Evolutionary conservation across 306 rosid species (phyloP).

Genomic region (Dalbergia cochinchinensis): DNA sequence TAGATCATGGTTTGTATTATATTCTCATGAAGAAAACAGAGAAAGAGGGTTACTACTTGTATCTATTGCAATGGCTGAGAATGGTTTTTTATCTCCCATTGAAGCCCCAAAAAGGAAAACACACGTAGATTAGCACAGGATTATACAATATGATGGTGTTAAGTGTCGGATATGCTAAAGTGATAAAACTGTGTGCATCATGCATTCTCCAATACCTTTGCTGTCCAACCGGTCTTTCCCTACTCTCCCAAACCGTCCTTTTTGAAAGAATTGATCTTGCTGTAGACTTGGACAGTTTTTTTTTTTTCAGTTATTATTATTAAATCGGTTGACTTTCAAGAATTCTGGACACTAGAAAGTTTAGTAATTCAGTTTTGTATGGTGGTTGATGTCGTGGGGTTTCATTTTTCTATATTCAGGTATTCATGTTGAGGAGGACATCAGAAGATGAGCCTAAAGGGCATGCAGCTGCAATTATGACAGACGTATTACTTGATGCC

Average conservation of each 20-base stretch:
- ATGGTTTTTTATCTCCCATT: neutral
- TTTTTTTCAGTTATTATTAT: neutral
- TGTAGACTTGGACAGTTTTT: neutral
- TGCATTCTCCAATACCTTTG: conserved; percentile 21
- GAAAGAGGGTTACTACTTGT: neutral
- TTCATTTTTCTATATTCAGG: conserved; percentile 50
- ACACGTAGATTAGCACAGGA: neutral
- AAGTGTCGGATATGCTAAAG: neutral
- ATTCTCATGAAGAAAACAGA: neutral
- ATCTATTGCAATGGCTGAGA: neutral
- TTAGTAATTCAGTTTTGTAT: conserved; percentile 29
- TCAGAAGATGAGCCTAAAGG: conserved; percentile 83
- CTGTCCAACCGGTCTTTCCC: neutral
- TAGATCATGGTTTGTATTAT: neutral
- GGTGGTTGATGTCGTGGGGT: conserved; percentile 15
- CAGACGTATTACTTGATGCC: conserved; percentile 76
- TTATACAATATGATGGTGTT: neutral
- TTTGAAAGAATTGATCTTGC: neutral
- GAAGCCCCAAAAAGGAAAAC: neutral
- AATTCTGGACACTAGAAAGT: conserved; percentile 19
- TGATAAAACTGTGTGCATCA: neutral
- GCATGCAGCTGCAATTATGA: conserved; percentile 76
- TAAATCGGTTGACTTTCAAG: neutral
- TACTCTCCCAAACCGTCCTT: neutral
- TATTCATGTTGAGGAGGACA: conserved; percentile 73